phyloP scores from a whole-genome alignment of 2,329 filamentous ascomycete genomes.

The Xylariaceae sp. region DNA sequence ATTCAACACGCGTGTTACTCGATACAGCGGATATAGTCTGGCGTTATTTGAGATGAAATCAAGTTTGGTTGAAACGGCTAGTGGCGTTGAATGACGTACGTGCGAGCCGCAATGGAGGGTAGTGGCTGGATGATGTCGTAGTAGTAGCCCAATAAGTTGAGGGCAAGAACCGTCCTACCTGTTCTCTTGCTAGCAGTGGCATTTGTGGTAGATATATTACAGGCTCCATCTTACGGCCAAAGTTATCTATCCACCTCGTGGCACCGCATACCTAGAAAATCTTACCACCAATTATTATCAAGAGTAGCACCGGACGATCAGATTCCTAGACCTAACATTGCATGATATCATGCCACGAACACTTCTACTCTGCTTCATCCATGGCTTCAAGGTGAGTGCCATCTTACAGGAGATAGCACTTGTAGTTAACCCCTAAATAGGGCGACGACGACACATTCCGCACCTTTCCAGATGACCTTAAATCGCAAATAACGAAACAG shows the following conservation, averaged over 20 bases:
- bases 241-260: no score
- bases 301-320: neutral
- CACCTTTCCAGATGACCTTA: conserved; percentile 68
- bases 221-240: no score
- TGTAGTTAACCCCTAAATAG: conserved; percentile 42
- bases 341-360: conserved; percentile 53
- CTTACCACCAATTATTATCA: neutral
- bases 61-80: conserved; percentile 9
- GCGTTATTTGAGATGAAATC: neutral
- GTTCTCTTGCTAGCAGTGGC: neutral
- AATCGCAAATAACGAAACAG: conserved; percentile 61
- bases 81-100: conserved; percentile 32
- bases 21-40: neutral
- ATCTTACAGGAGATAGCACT: neutral
- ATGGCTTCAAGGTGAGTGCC: conserved; percentile 69
- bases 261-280: neutral
- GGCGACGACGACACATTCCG: conserved; percentile 73
- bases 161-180: no score
- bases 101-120: conserved; percentile 19
- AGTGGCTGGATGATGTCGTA: conserved; percentile 14
- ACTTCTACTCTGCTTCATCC: conserved; percentile 74
- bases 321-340: neutral
- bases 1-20: no score
- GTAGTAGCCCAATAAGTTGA: neutral
- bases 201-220: neutral